Evolutionary conservation across 2,329 filamentous ascomycete species (phyloP).

Genomic region (Hymenoscyphus scutula): DNA sequence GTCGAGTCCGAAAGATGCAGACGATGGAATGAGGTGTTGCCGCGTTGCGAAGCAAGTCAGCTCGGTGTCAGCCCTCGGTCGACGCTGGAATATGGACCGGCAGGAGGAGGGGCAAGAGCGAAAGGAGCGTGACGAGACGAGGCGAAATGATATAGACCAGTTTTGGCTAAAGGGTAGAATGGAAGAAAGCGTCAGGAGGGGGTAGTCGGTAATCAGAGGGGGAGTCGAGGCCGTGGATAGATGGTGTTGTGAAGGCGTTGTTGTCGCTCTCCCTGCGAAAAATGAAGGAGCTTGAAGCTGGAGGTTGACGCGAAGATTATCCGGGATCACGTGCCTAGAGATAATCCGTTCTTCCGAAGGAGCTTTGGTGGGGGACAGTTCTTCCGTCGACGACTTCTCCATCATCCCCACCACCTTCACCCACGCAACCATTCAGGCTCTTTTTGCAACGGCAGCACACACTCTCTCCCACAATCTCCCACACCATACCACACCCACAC

Average conservation of each 20-base stretch:
- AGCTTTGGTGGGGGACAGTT: not conserved
- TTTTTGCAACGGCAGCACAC: not conserved
- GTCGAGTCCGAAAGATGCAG: not conserved
- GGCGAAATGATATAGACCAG: not conserved
- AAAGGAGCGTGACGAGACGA: not conserved
- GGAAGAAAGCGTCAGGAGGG: not conserved
- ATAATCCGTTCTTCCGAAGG: not conserved
- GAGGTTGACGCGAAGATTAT: not conserved
- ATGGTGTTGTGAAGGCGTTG: not conserved
- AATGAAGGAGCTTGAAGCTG: not conserved
- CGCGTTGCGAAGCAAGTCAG: not conserved
- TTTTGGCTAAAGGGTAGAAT: conserved; percentile 4
- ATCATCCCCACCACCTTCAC: not conserved
- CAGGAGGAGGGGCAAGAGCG: not conserved
- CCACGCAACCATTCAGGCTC: not conserved
- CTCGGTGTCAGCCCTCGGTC: conserved; percentile 2
- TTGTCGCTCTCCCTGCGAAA: not conserved
- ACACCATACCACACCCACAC: not conserved
- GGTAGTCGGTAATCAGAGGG: not conserved
- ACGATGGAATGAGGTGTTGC: not conserved
- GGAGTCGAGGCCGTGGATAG: not conserved
- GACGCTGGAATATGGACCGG: conserved; percentile 1
- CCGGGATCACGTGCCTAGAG: not conserved
- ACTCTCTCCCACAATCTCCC: no score
- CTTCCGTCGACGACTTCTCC: not conserved